Conservation (phyloP, 75 land plant species). For the Chamaecyparis obtusa region DNA sequence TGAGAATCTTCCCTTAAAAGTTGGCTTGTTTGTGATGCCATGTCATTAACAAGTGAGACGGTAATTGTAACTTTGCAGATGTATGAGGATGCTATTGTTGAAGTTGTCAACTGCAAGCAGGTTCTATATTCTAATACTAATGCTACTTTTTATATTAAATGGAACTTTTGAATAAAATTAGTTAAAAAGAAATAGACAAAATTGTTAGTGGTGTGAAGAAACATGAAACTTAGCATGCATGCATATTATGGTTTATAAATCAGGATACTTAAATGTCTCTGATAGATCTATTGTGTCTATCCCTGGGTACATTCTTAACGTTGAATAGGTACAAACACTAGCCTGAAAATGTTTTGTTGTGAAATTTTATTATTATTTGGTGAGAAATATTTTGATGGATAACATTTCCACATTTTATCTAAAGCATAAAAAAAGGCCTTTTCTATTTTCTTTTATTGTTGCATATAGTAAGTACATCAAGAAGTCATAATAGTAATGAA, state of each 20-base stretch:
- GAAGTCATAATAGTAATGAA: not conserved
- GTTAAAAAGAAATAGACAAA: not conserved
- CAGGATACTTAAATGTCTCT: not conserved
- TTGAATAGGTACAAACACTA: conserved; percentile 16
- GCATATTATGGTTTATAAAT: not conserved
- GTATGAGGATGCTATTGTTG: conserved; percentile 26
- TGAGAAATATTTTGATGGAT: not conserved
- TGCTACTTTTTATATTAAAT: not conserved
- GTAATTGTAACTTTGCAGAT: conserved; percentile 13
- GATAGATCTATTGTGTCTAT: conserved; percentile 24
- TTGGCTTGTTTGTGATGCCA: not conserved
- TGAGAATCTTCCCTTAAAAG: not conserved
- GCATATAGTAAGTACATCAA: not conserved
- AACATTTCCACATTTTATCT: not conserved
- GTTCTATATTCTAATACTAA: conserved; percentile 7
- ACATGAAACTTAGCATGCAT: not conserved
- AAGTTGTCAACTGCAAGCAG: conserved; percentile 34
- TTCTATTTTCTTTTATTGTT: not conserved
- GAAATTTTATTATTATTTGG: not conserved
- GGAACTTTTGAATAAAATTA: not conserved
- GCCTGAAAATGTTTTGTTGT: not conserved
- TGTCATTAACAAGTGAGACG: not conserved
- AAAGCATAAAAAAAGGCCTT: not conserved
- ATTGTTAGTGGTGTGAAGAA: not conserved
- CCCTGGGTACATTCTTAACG: conserved; percentile 25